phyloP scores from a whole-genome alignment of 192 early-diverging fungal genomes.

The Gryganskiella cystojenkinii region DNA sequence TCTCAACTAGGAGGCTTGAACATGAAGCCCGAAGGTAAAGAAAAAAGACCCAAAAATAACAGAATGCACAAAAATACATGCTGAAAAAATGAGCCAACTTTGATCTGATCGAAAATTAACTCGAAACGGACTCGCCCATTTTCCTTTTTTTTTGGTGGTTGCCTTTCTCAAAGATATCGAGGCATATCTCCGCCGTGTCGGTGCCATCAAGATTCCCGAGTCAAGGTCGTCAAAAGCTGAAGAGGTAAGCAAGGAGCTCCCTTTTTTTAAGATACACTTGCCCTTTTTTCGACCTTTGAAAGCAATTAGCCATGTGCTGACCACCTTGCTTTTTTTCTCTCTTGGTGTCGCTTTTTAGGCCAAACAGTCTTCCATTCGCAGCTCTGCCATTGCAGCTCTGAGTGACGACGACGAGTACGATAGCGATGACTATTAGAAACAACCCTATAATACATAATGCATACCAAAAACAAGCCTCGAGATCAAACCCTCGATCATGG shows the following conservation, averaged over 20 bases:
- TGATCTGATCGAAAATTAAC: not conserved
- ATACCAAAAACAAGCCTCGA: no score
- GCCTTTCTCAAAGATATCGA: slow-evolving; percentile 36
- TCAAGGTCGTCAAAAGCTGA: slow-evolving; percentile 31
- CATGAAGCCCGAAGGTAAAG: slow-evolving; percentile 73
- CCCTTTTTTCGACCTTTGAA: slow-evolving; percentile 4
- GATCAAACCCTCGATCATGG: no score
- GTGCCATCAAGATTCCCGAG: slow-evolving; percentile 44
- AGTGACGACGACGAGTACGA: slow-evolving; percentile 66
- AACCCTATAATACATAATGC: no score
- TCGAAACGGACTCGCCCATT: not conserved
- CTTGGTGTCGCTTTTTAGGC: slow-evolving; percentile 6
- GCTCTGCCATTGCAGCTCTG: slow-evolving; percentile 64
- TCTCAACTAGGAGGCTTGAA: slow-evolving; percentile 83
- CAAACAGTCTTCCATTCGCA: slow-evolving; percentile 61
- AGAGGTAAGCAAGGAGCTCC: slow-evolving; percentile 42
- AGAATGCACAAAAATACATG: not conserved
- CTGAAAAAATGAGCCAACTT: not conserved
- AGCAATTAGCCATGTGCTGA: not conserved
- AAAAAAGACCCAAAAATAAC: not conserved
- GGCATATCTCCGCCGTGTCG: slow-evolving; percentile 54
- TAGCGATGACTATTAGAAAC: slow-evolving; percentile 56
- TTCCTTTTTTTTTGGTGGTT: not conserved
- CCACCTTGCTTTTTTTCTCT: no score
- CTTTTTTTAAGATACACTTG: no score